Evolutionary conservation across 2,329 filamentous ascomycete genomes (phyloP).

Genomic region (Ophiocordyceps australis): DNA sequence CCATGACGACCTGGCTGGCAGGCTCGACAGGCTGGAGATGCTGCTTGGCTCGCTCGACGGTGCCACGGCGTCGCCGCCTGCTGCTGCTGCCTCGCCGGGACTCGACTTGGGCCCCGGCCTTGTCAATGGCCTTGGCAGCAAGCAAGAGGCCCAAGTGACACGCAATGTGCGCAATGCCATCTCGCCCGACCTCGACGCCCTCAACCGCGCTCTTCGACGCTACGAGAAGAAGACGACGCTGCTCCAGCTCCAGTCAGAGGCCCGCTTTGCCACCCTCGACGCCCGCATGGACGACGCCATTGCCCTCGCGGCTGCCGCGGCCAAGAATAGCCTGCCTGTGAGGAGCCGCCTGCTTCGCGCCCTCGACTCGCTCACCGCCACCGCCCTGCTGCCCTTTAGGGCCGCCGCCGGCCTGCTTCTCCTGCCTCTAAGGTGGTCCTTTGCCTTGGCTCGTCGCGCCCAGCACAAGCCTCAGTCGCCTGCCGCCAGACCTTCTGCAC

Average conservation of each 20-base stretch:
- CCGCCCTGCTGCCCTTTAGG: constrained; percentile 22
- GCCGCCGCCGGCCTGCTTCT: constrained; percentile 18
- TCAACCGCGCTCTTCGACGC: constrained; percentile 73
- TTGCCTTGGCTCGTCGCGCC: constrained; percentile 5
- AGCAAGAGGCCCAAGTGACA: constrained; percentile 23
- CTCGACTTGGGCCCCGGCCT: too few relatives aligned
- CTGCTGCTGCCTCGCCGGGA: constrained; percentile 1
- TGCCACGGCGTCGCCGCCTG: constrained; percentile 6
- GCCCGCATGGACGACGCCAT: constrained; percentile 58
- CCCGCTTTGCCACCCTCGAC: constrained; percentile 55
- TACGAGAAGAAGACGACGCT: constrained; percentile 81
- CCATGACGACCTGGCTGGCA: constrained; percentile 39
- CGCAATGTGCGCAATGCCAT: constrained; percentile 46
- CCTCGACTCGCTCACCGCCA: constrained; percentile 15
- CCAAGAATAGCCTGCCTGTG: constrained; percentile 25
- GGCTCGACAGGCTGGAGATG: constrained; percentile 55
- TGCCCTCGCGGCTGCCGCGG: constrained; percentile 61
- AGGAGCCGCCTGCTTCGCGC: constrained; percentile 18
- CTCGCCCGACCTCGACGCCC: constrained; percentile 69
- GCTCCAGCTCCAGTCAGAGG: constrained; percentile 58
- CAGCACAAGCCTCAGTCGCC: too few relatives aligned
- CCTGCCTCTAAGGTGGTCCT: constrained; percentile 21
- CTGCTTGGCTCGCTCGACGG: constrained; percentile 3
- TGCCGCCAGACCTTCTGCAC: too few relatives aligned
- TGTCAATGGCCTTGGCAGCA: constrained; percentile 14